These are phyloP conservation scores for Ceratocystis alfenasii DNA, from an alignment of 2,329 filamentous ascomycete genomes.

Conservation along the genomic window DNA sequence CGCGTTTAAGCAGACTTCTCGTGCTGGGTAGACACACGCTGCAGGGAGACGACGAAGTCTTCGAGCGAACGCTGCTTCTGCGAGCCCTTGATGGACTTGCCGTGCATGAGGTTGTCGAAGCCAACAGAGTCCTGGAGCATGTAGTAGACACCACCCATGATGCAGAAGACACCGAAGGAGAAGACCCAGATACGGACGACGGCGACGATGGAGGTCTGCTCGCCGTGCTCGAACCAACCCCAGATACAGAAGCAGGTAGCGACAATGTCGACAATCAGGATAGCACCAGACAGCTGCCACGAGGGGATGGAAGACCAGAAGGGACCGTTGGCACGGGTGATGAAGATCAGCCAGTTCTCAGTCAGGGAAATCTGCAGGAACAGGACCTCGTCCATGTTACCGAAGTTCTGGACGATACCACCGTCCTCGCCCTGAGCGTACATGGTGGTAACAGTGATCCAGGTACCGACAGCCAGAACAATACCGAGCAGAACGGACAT, in stretches of 20 bases:
- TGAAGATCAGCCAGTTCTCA: slow-evolving; percentile 95
- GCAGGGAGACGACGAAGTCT: slow-evolving; percentile 82
- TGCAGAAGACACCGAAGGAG: slow-evolving; percentile 78
- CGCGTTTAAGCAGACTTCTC: slow-evolving; percentile 63
- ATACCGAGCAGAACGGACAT: slow-evolving; percentile 77
- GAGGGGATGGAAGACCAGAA: slow-evolving; percentile 86
- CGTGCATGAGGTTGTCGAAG: slow-evolving; percentile 90
- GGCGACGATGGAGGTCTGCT: slow-evolving; percentile 64
- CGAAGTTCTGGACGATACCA: slow-evolving; percentile 83
- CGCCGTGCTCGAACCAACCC: slow-evolving; percentile 59
- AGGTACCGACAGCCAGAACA: slow-evolving; percentile 70
- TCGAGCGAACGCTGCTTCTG: slow-evolving; percentile 75
- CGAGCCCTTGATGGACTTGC: slow-evolving; percentile 69
- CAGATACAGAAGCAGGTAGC: slow-evolving; percentile 79
- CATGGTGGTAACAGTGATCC: slow-evolving; percentile 84
- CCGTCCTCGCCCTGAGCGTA: slow-evolving; percentile 51
- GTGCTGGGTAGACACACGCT: slow-evolving; percentile 84
- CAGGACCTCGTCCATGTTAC: slow-evolving; percentile 66
- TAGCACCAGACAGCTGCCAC: slow-evolving; percentile 69
- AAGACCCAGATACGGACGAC: slow-evolving; percentile 86
- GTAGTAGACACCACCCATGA: slow-evolving; percentile 63
- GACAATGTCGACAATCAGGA: slow-evolving; percentile 68
- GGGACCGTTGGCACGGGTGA: slow-evolving; percentile 82
- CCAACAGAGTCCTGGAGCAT: slow-evolving; percentile 67
- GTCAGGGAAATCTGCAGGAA: slow-evolving; percentile 85